These are phyloP conservation scores for Colletotrichum cuscutae DNA, from an alignment of 2,329 filamentous ascomycete species.

Conservation along the genomic window DNA sequence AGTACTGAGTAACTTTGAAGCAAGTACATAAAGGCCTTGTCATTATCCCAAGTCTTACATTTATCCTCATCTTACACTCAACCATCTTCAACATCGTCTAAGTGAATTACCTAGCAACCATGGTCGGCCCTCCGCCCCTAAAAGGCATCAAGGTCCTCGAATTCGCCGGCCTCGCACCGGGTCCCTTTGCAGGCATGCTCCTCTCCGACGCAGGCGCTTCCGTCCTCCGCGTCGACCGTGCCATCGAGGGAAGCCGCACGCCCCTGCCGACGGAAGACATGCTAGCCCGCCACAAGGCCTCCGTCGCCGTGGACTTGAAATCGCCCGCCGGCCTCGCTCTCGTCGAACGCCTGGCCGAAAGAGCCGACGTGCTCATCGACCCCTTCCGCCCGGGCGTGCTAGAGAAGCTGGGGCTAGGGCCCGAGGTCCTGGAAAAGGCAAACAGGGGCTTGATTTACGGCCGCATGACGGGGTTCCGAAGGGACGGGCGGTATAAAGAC, in stretches of 20 bases:
- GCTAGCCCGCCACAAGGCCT: slow-evolving; percentile 83
- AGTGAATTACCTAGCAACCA: slow-evolving; percentile 35
- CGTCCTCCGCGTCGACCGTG: slow-evolving; percentile 86
- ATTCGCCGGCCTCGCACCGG: slow-evolving; percentile 72
- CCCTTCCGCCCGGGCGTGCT: slow-evolving; percentile 93
- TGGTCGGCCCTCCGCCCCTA: slow-evolving; percentile 54
- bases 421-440: slow-evolving; percentile 69
- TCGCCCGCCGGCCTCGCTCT: slow-evolving; percentile 70
- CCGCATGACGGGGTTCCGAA: slow-evolving; percentile 89
- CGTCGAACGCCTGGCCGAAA: slow-evolving; percentile 70
- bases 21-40: background rate
- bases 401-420: slow-evolving; percentile 83
- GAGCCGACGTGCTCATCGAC: slow-evolving; percentile 86
- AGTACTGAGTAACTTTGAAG: background rate
- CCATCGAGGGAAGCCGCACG: slow-evolving; percentile 52
- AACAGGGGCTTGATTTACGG: slow-evolving; percentile 85
- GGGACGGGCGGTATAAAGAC: slow-evolving; percentile 83
- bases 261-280: slow-evolving; percentile 71
- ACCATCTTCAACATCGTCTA: background rate
- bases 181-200: slow-evolving; percentile 88
- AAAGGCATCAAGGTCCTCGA: slow-evolving; percentile 67
- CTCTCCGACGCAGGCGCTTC: slow-evolving; percentile 90
- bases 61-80: background rate
- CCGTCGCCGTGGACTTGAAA: slow-evolving; percentile 84
- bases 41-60: background rate